These are phyloP conservation scores for Phoenix dactylifera DNA, from an alignment of 176 grass and related monocot species.

Conservation along the genomic window DNA sequence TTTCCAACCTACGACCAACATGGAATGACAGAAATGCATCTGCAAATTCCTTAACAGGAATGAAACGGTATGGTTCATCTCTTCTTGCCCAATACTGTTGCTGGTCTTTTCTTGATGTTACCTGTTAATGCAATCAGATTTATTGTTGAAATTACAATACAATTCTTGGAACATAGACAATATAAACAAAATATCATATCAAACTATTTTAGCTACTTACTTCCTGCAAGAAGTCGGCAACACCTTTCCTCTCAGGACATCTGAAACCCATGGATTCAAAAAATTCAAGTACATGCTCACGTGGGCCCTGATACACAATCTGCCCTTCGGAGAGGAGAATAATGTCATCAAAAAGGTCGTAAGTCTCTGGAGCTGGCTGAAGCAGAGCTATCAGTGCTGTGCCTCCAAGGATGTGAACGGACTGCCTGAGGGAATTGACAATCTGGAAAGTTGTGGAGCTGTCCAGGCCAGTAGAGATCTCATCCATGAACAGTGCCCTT, in stretches of 20 bases:
- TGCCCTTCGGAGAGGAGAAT: constrained; percentile 48
- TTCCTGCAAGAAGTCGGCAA: constrained; percentile 41
- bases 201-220: constrained; percentile 12
- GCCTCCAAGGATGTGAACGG: constrained; percentile 33
- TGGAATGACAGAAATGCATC: constrained; percentile 23
- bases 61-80: constrained; percentile 20
- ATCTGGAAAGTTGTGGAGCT: constrained; percentile 65
- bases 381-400: constrained; percentile 46
- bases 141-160: no score
- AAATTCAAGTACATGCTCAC: constrained; percentile 36
- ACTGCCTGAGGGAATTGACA: constrained; percentile 29
- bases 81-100: constrained; percentile 22
- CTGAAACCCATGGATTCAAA: constrained; percentile 43
- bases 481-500: constrained; percentile 54
- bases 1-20: neutral
- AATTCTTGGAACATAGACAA: neutral
- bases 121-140: constrained; percentile 7
- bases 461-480: constrained; percentile 59
- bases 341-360: constrained; percentile 48
- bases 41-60: constrained; percentile 24
- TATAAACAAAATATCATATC: no score
- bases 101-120: constrained; percentile 24
- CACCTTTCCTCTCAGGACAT: constrained; percentile 51
- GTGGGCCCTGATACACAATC: constrained; percentile 46
- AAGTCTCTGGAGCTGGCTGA: constrained; percentile 59